Evolutionary conservation across 2,329 filamentous ascomycete genomes (phyloP).

Genomic region (Zasmidium angulare): DNA sequence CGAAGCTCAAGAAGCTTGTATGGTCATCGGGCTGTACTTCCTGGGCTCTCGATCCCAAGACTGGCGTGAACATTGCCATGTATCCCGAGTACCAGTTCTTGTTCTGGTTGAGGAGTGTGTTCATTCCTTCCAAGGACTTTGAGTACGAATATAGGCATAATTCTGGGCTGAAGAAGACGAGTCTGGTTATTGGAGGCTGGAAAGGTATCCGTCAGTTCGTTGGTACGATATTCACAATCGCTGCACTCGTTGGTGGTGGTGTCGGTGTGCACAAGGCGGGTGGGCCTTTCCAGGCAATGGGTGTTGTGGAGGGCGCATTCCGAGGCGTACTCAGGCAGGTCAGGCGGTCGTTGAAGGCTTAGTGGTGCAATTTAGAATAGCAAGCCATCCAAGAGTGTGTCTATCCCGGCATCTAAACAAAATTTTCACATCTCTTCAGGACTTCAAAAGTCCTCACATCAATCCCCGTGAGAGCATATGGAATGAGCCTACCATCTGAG

Average conservation of each 20-base stretch:
- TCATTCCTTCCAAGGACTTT: constrained; percentile 35
- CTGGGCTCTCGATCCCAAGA: constrained; percentile 53
- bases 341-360: background rate
- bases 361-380: background rate
- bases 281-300: background rate
- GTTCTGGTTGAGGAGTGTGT: constrained; percentile 51
- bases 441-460: background rate
- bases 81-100: constrained; percentile 54
- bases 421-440: background rate
- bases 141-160: constrained; percentile 20
- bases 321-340: background rate
- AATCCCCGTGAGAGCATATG: constrained; percentile 5
- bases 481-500: constrained; percentile 18
- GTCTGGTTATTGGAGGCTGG: constrained; percentile 25
- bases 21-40: constrained; percentile 53
- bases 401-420: too few relatives aligned
- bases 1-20: constrained; percentile 45
- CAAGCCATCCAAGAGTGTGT: too few relatives aligned
- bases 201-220: constrained; percentile 15
- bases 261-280: constrained; percentile 14
- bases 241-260: constrained; percentile 7
- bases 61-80: constrained; percentile 52
- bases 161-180: constrained; percentile 15
- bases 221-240: constrained; percentile 1
- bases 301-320: background rate